Evolutionary conservation across 495 filamentous ascomycete species (phyloP).

Genomic region (Letharia columbiana): DNA sequence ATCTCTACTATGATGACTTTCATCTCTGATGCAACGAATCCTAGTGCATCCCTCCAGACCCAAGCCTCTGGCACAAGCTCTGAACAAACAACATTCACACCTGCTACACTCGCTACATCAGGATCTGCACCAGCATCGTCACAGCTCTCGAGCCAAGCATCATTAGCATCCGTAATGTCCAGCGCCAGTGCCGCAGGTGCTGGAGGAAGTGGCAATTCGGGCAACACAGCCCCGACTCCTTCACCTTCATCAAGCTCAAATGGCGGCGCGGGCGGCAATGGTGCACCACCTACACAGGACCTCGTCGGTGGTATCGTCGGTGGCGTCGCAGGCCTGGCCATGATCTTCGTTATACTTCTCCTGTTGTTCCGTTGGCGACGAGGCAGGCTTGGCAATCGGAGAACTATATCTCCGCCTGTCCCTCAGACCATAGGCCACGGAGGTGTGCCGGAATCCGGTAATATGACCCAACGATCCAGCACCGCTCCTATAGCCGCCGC

Average conservation of each 20-base stretch:
- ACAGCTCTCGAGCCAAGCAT: conserved; percentile 23
- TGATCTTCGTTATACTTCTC: conserved; percentile 48
- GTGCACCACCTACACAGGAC: conserved; percentile 28
- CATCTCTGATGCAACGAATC: conserved; percentile 1
- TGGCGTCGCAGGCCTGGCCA: conserved; percentile 52
- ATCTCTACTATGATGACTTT: neutral
- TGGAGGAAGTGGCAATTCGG: conserved; percentile 20
- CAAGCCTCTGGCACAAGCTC: neutral
- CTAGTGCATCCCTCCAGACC: neutral
- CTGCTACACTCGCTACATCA: conserved; percentile 6
- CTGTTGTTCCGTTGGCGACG: conserved; percentile 46
- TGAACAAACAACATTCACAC: neutral
- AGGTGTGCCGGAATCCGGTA: conserved; percentile 23
- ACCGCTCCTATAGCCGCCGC: conserved; percentile 50
- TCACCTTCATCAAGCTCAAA: conserved; percentile 21
- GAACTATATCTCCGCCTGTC: conserved; percentile 29
- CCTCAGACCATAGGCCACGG: conserved; percentile 26
- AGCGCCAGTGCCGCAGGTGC: conserved; percentile 13
- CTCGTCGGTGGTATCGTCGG: conserved; percentile 61
- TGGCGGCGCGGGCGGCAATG: conserved; percentile 17
- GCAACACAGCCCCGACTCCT: conserved; percentile 21
- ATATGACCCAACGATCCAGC: conserved; percentile 45
- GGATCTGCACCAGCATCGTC: conserved; percentile 14
- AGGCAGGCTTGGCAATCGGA: conserved; percentile 26
- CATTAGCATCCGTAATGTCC: conserved; percentile 21